These are phyloP conservation scores for Suhomyces canberraensis DNA, from an alignment of 805 yeast species.

Conservation along the genomic window DNA sequence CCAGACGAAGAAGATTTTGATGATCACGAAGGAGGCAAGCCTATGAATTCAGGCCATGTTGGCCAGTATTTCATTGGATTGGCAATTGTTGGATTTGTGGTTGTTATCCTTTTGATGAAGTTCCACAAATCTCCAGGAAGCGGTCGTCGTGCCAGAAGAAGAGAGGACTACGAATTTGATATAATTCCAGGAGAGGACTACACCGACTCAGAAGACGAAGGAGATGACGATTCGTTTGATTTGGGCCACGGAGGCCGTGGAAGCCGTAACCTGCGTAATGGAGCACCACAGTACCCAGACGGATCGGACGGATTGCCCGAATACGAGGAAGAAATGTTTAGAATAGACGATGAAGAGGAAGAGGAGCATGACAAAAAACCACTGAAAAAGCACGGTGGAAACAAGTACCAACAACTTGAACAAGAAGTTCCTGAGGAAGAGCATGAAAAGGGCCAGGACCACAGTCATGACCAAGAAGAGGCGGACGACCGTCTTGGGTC, in stretches of 20 bases:
- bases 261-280: neutral
- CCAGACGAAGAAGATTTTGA: slow-evolving; percentile 17
- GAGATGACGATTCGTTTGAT: slow-evolving; percentile 32
- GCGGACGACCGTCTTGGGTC: neutral
- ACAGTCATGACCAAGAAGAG: slow-evolving; percentile 1
- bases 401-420: neutral
- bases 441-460: neutral
- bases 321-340: slow-evolving; percentile 39
- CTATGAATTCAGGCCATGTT: slow-evolving; percentile 41
- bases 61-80: slow-evolving; percentile 62
- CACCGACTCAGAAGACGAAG: slow-evolving; percentile 37
- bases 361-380: slow-evolving; percentile 10
- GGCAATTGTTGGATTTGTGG: slow-evolving; percentile 55
- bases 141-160: slow-evolving; percentile 51
- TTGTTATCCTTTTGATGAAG: slow-evolving; percentile 45
- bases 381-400: slow-evolving; percentile 1
- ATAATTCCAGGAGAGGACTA: slow-evolving; percentile 67
- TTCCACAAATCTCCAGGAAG: slow-evolving; percentile 40
- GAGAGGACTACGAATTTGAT: slow-evolving; percentile 74
- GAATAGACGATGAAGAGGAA: slow-evolving; percentile 40
- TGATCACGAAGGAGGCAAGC: slow-evolving; percentile 34
- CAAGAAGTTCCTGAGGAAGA: slow-evolving; percentile 2
- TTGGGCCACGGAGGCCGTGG: slow-evolving; percentile 17
- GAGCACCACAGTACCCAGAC: slow-evolving; percentile 1
- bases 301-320: slow-evolving; percentile 39